Evolutionary conservation across 73 alveolate species (phyloP).

Genomic region (Breviolum minutum): DNA sequence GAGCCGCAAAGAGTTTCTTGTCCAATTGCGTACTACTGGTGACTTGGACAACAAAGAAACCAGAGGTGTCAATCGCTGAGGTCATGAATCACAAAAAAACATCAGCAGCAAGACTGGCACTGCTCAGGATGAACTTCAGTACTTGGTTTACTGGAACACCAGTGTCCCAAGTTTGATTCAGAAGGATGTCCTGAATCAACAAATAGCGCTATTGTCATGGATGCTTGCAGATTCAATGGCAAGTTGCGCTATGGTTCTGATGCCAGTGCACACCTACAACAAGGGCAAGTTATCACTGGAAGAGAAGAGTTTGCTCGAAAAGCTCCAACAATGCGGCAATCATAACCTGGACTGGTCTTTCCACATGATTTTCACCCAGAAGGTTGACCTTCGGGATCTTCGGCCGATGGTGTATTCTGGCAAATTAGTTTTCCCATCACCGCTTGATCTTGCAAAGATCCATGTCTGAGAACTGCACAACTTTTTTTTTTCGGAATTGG

Average conservation of each 20-base stretch:
- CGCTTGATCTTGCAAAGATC: neutral
- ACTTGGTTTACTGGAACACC: neutral
- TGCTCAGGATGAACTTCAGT: neutral
- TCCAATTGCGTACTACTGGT: neutral
- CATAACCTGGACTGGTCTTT: neutral
- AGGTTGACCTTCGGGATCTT: neutral
- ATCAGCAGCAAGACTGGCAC: neutral
- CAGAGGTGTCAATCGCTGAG: neutral
- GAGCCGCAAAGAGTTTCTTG: neutral
- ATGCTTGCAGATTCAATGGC: neutral
- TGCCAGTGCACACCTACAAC: neutral
- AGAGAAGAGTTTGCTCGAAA: neutral
- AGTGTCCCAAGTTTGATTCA: neutral
- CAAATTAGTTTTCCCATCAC: neutral
- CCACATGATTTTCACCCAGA: neutral
- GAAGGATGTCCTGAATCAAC: too few species aligned
- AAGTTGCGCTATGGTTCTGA: neutral
- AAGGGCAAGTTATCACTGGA: neutral
- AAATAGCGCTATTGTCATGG: neutral
- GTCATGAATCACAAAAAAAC: neutral
- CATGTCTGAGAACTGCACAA: too few species aligned
- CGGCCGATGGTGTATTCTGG: conserved; percentile 16
- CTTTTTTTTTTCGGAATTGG: too few species aligned
- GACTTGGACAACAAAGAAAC: neutral
- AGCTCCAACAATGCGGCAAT: neutral